These are phyloP conservation scores for Penstemon barbatus DNA, from an alignment of 257 asterid genomes.

Conservation along the genomic window DNA sequence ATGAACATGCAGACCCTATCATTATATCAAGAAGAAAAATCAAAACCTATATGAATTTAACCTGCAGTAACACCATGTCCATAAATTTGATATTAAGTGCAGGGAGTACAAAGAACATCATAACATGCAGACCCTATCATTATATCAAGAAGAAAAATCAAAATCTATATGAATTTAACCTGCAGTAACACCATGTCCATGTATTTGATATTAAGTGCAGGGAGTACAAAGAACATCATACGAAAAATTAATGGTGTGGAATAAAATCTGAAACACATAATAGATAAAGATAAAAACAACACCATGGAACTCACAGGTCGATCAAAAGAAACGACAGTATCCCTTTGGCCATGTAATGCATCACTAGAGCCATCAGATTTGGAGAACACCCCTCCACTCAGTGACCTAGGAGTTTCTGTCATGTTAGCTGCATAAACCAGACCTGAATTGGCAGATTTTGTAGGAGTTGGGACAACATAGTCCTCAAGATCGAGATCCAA, in stretches of 20 bases:
- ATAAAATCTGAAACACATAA: too few species aligned
- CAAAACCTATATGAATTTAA: conserved; percentile 16
- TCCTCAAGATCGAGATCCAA: conserved; percentile 96
- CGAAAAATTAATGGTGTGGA: too few species aligned
- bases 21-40: conserved; percentile 15
- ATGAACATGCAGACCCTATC: not conserved
- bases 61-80: not conserved
- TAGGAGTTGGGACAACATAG: conserved; percentile 93
- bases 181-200: not conserved
- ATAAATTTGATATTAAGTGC: too few species aligned
- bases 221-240: too few species aligned
- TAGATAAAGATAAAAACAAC: conserved; percentile 2
- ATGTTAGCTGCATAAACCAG: conserved; percentile 88
- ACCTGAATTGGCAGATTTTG: conserved; percentile 66
- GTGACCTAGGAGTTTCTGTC: conserved; percentile 92
- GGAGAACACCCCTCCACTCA: conserved; percentile 62
- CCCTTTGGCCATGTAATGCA: conserved; percentile 28
- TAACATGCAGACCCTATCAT: not conserved
- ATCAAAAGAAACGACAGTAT: conserved; percentile 52
- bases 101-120: too few species aligned
- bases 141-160: conserved; percentile 17
- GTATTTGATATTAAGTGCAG: too few species aligned
- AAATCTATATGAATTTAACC: conserved; percentile 14
- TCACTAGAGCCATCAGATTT: conserved; percentile 51
- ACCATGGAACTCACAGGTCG: conserved; percentile 54